Conservation (phyloP, 1,284 basidiomycete genomes). For the Microbotryum silenes-acaulis region DNA sequence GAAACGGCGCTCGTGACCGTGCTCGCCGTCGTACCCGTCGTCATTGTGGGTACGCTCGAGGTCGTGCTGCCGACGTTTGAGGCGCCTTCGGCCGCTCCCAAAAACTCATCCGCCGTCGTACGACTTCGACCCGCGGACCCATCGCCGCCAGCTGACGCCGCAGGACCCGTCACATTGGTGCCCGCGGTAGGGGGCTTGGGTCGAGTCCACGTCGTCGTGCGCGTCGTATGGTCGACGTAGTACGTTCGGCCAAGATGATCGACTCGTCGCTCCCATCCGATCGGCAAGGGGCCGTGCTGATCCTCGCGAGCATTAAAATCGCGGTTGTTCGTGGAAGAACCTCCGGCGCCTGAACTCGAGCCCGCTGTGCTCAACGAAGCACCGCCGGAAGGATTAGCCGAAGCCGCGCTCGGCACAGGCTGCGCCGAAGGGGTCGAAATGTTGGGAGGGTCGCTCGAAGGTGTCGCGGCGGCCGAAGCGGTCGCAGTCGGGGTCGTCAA, state of each 20-base stretch:
- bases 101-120: conserved; percentile 37
- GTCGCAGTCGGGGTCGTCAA: conserved; percentile 30
- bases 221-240: conserved; percentile 65
- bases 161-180: conserved; percentile 2
- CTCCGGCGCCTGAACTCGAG: conserved; percentile 34
- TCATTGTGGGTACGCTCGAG: conserved; percentile 10
- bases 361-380: conserved; percentile 44
- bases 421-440: conserved; percentile 14
- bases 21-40: conserved; percentile 40
- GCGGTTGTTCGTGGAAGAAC: conserved; percentile 47
- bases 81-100: conserved; percentile 30
- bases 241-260: conserved; percentile 83
- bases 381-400: conserved; percentile 32
- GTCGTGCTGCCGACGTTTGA: conserved; percentile 32
- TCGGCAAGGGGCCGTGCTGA: conserved; percentile 69
- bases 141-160: conserved; percentile 8
- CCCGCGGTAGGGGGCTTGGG: conserved; percentile 47
- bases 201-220: conserved; percentile 89
- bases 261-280: conserved; percentile 86
- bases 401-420: conserved; percentile 6
- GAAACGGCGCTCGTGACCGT: conserved; percentile 42
- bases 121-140: conserved; percentile 15
- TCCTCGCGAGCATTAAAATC: conserved; percentile 77
- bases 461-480: conserved; percentile 12
- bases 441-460: conserved; percentile 27